phyloP scores from a whole-genome alignment of 1,139 yeast species.

The Candida neerlandica region DNA sequence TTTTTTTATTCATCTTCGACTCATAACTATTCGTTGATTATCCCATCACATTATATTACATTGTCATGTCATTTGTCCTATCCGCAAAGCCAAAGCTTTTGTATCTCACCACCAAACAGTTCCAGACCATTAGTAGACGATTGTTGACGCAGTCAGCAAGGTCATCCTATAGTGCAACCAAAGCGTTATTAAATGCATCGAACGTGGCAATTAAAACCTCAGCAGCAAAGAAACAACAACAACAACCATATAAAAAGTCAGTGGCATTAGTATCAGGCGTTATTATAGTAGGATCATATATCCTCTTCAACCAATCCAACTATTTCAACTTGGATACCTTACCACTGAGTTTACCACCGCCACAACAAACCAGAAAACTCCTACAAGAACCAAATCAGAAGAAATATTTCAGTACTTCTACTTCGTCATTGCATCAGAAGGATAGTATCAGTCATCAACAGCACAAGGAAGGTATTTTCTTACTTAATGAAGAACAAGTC shows the following conservation, averaged over 20 bases:
- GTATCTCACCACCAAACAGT: conserved; percentile 19
- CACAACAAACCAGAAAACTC: conserved; percentile 6
- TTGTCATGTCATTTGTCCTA: conserved; percentile 19
- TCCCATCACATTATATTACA: not conserved
- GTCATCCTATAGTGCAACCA: conserved; percentile 9
- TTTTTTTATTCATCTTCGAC: too few species aligned
- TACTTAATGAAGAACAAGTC: conserved; percentile 75
- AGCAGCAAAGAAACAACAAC: conserved; percentile 9
- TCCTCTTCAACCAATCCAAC: conserved; percentile 43
- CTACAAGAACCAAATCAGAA: conserved; percentile 13
- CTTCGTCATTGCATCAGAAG: conserved; percentile 43
- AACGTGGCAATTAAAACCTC: conserved; percentile 9
- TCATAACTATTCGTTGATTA: not conserved
- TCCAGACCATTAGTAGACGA: conserved; percentile 18
- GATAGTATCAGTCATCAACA: conserved; percentile 47
- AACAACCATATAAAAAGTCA: conserved; percentile 26
- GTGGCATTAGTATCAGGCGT: conserved; percentile 50
- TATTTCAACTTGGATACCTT: conserved; percentile 47
- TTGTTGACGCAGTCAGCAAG: conserved; percentile 14
- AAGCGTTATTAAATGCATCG: conserved; percentile 6
- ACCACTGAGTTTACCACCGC: conserved; percentile 23
- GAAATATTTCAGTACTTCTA: conserved; percentile 46
- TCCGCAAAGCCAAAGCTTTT: conserved; percentile 20
- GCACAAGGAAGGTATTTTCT: conserved; percentile 44
- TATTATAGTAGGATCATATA: conserved; percentile 48